Evolutionary conservation across 1,284 basidiomycete genomes (phyloP), one percentile per base, ranked within the genome.

Genomic region (Rhodofomes roseus): DNA sequence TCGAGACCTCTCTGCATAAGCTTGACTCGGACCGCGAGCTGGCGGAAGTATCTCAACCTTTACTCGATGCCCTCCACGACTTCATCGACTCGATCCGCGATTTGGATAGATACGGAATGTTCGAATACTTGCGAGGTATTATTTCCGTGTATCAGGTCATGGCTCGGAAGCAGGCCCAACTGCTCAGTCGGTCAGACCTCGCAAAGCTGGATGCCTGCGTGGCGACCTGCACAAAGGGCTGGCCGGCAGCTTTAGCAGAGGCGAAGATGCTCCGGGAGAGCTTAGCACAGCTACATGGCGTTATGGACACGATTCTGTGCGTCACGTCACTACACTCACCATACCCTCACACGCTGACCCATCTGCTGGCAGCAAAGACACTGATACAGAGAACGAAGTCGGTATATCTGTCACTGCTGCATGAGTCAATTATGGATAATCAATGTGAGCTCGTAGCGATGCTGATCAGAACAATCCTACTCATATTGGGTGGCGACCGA

Each of bases 261-360:
- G 31, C 20, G 8, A n/a, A 36, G 20, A 37, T 6, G 2, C 16
- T 52, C n/a, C 50, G n/a, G 20, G 31, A 31, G 5, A 52, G 18
- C 5, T 0, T 52, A 16, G 16, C 46, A n/a, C 16, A 16, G 16
- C 14, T 76, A 82, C 14, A 68, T 83, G 39, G 79, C 78, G 7
- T 68, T 83, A 51, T 48, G 16, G 25, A 48, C 16, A 48, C 1
- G 25, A 29, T 34, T 34, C 31, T 11, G 31, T 34, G 31, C 31
- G 31, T 34, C n/a, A n/a, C n/a, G n/a, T n/a, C n/a, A n/a, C n/a
- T n/a, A n/a, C n/a, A n/a, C n/a, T n/a, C n/a, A n/a, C n/a, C n/a
- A n/a, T n/a, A n/a, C n/a, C n/a, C n/a, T n/a, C n/a, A n/a, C n/a
- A n/a, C n/a, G n/a, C n/a, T n/a, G n/a, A n/a, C n/a, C n/a, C n/a